A percentile compares a stretch with the other conserved stretches of the same genome.
Evolutionary conservation across 148 eudicot species (phyloP).

Genomic region (Linanthus parryae): DNA sequence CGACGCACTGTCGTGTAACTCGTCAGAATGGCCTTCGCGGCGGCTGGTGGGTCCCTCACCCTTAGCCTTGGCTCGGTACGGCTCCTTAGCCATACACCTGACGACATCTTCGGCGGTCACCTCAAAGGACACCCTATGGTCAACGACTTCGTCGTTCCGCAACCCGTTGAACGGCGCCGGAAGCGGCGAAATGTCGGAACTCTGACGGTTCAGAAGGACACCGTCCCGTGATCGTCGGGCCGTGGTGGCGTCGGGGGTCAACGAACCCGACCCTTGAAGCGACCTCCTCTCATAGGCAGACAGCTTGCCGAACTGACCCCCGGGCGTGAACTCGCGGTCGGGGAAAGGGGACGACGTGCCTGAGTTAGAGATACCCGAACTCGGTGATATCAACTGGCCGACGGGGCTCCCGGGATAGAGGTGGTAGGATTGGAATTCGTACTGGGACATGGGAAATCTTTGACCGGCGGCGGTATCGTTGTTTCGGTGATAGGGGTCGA

Average conservation of each 20-base stretch:
- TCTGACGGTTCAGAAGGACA: slow-evolving; percentile 36
- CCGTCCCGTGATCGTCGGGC: slow-evolving; percentile 38
- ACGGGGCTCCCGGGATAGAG: slow-evolving; percentile 93
- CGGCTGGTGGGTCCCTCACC: no score
- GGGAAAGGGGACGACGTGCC: slow-evolving; percentile 92
- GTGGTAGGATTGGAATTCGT: slow-evolving; percentile 80
- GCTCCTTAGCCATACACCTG: slow-evolving; percentile 79
- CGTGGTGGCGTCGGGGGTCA: slow-evolving; percentile 56
- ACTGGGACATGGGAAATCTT: slow-evolving; percentile 46
- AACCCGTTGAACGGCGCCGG: slow-evolving; percentile 29
- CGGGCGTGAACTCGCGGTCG: no score
- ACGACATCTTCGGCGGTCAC: slow-evolving; percentile 74
- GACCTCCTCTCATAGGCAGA: no score
- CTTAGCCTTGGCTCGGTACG: slow-evolving; percentile 36
- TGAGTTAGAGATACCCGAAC: no score
- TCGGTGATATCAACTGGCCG: slow-evolving; percentile 82
- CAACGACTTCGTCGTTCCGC: slow-evolving; percentile 27
- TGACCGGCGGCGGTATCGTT: slow-evolving; percentile 38
- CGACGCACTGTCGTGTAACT: no score
- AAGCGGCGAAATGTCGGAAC: slow-evolving; percentile 45
- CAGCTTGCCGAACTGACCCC: slow-evolving; percentile 51
- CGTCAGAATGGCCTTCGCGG: no score
- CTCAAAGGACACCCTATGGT: slow-evolving; percentile 86
- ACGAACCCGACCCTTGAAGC: slow-evolving; percentile 57
- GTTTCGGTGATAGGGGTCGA: slow-evolving; percentile 50